Conservation (phyloP, 148 eudicot genomes). For the Rhododendron ovatum region DNA sequence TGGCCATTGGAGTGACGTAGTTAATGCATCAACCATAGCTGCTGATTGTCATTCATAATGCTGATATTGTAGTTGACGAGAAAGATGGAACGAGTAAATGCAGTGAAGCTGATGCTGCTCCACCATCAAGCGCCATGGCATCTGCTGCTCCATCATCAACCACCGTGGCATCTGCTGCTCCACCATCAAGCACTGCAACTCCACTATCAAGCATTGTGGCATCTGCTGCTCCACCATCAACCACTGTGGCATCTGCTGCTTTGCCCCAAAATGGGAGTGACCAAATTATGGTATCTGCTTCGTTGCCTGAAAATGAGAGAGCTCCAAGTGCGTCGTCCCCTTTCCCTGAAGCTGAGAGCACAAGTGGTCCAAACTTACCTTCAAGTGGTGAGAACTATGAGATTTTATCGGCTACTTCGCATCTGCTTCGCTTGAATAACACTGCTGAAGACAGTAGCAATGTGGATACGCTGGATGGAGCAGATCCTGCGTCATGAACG, state of each 20-base stretch:
- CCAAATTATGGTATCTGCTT: background rate
- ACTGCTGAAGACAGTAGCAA: constrained; percentile 1
- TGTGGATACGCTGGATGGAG: background rate
- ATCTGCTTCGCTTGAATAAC: constrained; percentile 2
- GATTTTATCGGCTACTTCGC: constrained; percentile 8
- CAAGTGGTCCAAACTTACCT: background rate
- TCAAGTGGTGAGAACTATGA: constrained; percentile 8
- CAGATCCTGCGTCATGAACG: constrained; percentile 1
- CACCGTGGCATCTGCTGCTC: background rate
- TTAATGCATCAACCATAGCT: background rate
- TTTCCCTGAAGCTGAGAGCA: constrained; percentile 5
- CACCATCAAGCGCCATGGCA: background rate
- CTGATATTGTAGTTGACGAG: constrained; percentile 22
- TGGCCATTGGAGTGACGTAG: background rate
- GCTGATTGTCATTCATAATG: background rate
- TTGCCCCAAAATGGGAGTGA: constrained; percentile 17
- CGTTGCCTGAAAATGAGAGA: background rate
- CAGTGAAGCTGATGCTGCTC: constrained; percentile 19
- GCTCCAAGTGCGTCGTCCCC: background rate
- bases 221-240: constrained; percentile 8
- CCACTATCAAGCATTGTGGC: background rate
- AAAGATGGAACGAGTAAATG: constrained; percentile 32
- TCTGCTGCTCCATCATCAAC: constrained; percentile 11
- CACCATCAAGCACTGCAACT: constrained; percentile 3
- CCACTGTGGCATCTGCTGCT: constrained; percentile 13